Evolutionary conservation across 371 early-diverging fungal species (phyloP).

Genomic region (Rhizopus microsporus): DNA sequence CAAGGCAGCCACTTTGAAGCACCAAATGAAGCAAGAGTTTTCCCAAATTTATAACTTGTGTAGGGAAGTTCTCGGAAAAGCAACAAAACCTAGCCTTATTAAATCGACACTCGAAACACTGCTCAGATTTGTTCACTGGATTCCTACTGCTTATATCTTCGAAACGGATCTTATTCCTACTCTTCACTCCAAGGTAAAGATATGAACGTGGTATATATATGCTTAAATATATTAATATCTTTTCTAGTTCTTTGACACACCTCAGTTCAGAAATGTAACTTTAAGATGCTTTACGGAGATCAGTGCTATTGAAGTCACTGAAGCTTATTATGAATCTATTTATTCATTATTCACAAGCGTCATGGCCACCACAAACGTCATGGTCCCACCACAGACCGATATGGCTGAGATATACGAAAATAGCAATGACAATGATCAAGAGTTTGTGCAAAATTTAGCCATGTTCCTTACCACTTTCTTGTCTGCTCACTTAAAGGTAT

Average conservation of each 20-base stretch:
- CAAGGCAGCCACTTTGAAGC: conserved; percentile 89
- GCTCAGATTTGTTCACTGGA: conserved; percentile 94
- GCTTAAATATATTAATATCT: background rate
- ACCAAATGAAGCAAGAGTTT: conserved; percentile 96
- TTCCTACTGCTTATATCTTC: conserved; percentile 96
- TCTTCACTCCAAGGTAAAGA: conserved; percentile 76
- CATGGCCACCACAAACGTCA: conserved; percentile 67
- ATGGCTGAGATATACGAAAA: conserved; percentile 78
- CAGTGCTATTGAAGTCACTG: conserved; percentile 74
- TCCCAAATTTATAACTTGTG: conserved; percentile 96
- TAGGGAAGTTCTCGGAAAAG: conserved; percentile 92
- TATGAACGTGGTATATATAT: background rate
- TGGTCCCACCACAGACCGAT: conserved; percentile 66
- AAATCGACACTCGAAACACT: conserved; percentile 93
- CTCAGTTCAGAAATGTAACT: conserved; percentile 89
- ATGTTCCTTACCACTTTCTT: conserved; percentile 84
- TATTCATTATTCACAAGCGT: conserved; percentile 79
- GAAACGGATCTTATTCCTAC: conserved; percentile 91
- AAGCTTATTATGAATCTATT: conserved; percentile 83
- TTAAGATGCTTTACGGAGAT: conserved; percentile 96
- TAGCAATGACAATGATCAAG: conserved; percentile 85
- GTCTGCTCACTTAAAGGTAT: conserved; percentile 78
- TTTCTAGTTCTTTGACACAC: conserved; percentile 74
- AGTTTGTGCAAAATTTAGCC: conserved; percentile 57
- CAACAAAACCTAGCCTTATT: conserved; percentile 85